These are phyloP conservation scores for Blastocystis sp. DNA, from an alignment of 352 stramenopile genomes.

Conservation along the genomic window DNA sequence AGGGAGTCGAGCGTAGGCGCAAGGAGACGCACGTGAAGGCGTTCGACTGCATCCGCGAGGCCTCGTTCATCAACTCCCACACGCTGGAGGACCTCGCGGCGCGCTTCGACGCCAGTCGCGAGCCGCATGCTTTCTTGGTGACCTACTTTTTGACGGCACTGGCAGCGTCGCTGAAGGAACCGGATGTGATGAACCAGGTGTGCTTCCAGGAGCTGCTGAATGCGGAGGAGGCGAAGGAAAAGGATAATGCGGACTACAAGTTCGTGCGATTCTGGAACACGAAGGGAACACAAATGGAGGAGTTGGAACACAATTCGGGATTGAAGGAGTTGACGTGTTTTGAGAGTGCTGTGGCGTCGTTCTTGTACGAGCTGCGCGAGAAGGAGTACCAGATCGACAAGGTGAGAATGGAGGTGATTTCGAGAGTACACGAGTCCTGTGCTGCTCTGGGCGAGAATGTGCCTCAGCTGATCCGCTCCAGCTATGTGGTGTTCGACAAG, in stretches of 20 bases:
- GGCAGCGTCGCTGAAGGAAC: slow-evolving; percentile 14
- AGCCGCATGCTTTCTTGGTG: not conserved
- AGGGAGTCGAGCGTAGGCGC: not conserved
- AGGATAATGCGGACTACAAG: slow-evolving; percentile 31
- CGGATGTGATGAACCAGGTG: not conserved
- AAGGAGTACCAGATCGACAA: not conserved
- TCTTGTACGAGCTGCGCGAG: not conserved
- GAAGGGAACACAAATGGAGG: slow-evolving; percentile 4
- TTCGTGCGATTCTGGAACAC: slow-evolving; percentile 22
- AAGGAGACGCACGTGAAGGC: slow-evolving; percentile 28
- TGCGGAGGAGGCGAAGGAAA: not conserved
- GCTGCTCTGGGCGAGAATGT: not conserved
- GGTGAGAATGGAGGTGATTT: not conserved
- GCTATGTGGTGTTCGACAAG: not conserved
- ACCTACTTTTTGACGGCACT: slow-evolving; percentile 1
- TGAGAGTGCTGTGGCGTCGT: not conserved
- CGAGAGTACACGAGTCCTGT: not conserved
- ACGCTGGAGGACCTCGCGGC: not conserved
- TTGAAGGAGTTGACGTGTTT: not conserved
- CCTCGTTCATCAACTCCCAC: not conserved
- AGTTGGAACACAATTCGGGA: not conserved
- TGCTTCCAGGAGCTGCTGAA: slow-evolving; percentile 39
- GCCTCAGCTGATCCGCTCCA: not conserved
- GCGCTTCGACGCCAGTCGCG: not conserved
- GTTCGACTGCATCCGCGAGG: slow-evolving; percentile 51